Base-by-base conservation (phyloP, 2,329 filamentous ascomycete species). In the Ophioceras dolichostomum region DNA sequence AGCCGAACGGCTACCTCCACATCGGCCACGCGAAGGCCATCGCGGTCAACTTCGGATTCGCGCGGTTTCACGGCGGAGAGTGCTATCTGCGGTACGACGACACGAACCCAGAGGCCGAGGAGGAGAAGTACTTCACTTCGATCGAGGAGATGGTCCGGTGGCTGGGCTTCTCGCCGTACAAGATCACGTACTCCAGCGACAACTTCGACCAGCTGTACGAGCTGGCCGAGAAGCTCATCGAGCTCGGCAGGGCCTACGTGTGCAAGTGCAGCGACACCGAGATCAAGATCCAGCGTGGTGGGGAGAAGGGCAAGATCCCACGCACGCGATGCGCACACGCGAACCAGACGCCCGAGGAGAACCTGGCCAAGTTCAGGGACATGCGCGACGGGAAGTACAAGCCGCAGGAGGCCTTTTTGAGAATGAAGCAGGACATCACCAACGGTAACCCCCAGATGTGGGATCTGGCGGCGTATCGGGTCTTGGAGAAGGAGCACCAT, bases 21-120 rank as follows among this genome's bases (percentile, higher is more conserved):
- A 83, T 96, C 48, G 89, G 89, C 16, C 91, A 96, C 55, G 83
- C 83, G 46, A 96, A 96, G 64, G 89, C 91, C 17, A 95, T 96
- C 56, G 82, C 86, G 1, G 77, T 96, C 58, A 95, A 96, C 61
- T 96, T 96, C 61, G 89, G 89, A 6, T 96, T 95, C 56, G 89
- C 91, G 12, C 76, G 74, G 52, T 78, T 79, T 52, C 83, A 94
- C 54, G 82, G 81, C 26, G 89, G 89, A 41, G 67, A 79, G 43
- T 32, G 27, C 42, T 43, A 39, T 29, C 41, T 47, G 16, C 45
- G 44, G 14, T 49, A 42, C 37, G 91, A 96, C 56, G 91, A 96
- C 51, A 96, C 91, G 12, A 96, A 96, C 56, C 91, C 91, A 1
- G 85, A 88, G 45, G 84, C 83, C 34, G 91, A 96, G 57, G 83